Base-by-base conservation (phyloP, 108 stramenopile genomes). In the Chaetoceros tenuissimus region DNA sequence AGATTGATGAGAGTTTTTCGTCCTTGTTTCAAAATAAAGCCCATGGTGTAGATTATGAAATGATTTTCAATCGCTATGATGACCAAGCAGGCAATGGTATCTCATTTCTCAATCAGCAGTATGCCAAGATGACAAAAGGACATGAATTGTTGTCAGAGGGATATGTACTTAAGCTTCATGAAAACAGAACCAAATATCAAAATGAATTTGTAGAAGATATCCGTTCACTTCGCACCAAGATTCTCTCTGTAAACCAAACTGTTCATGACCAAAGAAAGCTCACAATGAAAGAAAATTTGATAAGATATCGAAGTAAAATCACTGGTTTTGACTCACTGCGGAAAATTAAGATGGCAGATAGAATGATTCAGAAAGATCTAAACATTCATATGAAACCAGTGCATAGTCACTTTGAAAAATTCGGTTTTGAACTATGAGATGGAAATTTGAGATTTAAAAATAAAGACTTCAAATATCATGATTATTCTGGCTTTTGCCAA, bases 401-500 rank as follows among this genome's bases (percentile, higher is more conserved):
- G 23, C 5, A 46, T 45, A 8, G 31, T 55, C 23, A 5, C 19
- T 44, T 47, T n/a, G n/a, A n/a, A n/a, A n/a, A n/a, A n/a, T n/a
- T n/a, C n/a, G n/a, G n/a, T n/a, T n/a, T n/a, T n/a, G n/a, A n/a
- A n/a, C n/a, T n/a, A n/a, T n/a, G n/a, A n/a, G n/a, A n/a, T n/a
- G n/a, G n/a, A n/a, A n/a, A n/a, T n/a, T n/a, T n/a, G n/a, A n/a
- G n/a, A n/a, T n/a, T n/a, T n/a, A n/a, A n/a, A n/a, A n/a, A n/a
- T n/a, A n/a, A n/a, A n/a, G n/a, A n/a, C n/a, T n/a, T n/a, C n/a
- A n/a, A n/a, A n/a, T n/a, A n/a, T n/a, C n/a, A n/a, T n/a, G n/a
- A n/a, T n/a, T n/a, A 18, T 56, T 21, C 51, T 1, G 89, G 89
- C 51, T 62, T 69, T 47, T 85, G 72, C 89, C 89, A 92, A 24